Evolutionary conservation across 768 basidiomycete genomes (phyloP).

Genomic region (Grammothele lineata): DNA sequence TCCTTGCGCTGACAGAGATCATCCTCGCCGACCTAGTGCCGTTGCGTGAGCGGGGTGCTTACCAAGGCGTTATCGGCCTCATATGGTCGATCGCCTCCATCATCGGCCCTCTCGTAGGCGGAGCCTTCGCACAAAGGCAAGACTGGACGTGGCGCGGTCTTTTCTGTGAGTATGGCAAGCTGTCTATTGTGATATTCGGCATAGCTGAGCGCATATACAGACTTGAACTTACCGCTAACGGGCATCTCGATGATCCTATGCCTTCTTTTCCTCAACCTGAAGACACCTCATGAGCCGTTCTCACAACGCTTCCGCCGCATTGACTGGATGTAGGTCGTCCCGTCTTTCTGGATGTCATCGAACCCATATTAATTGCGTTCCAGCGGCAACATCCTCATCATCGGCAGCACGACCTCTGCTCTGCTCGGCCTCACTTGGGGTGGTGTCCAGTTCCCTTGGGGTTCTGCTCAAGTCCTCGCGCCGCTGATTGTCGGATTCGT

Average conservation of each 20-base stretch:
- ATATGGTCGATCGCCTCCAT: slow-evolving; percentile 2
- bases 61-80: slow-evolving; percentile 2
- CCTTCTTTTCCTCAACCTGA: slow-evolving; percentile 1
- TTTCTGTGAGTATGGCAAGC: slow-evolving; percentile 4
- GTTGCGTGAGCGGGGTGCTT: no score
- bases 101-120: slow-evolving; percentile 25
- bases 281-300: slow-evolving; percentile 20
- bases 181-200: no score
- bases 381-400: slow-evolving; percentile 24
- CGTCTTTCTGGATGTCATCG: not conserved
- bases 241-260: not conserved
- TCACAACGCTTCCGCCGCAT: slow-evolving; percentile 25
- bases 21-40: not conserved
- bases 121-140: slow-evolving; percentile 10
- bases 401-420: slow-evolving; percentile 15
- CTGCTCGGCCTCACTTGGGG: slow-evolving; percentile 28
- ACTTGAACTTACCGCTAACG: slow-evolving; percentile 5
- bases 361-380: not conserved
- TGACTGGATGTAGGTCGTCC: slow-evolving; percentile 32
- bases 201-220: not conserved
- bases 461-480: slow-evolving; percentile 17
- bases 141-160: slow-evolving; percentile 10
- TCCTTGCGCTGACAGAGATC: slow-evolving; percentile 25
- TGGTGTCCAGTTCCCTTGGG: slow-evolving; percentile 34
- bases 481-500: slow-evolving; percentile 5